These are phyloP conservation scores for Lactuca sativa DNA, from an alignment of 129 eudicot species.

Conservation along the genomic window DNA sequence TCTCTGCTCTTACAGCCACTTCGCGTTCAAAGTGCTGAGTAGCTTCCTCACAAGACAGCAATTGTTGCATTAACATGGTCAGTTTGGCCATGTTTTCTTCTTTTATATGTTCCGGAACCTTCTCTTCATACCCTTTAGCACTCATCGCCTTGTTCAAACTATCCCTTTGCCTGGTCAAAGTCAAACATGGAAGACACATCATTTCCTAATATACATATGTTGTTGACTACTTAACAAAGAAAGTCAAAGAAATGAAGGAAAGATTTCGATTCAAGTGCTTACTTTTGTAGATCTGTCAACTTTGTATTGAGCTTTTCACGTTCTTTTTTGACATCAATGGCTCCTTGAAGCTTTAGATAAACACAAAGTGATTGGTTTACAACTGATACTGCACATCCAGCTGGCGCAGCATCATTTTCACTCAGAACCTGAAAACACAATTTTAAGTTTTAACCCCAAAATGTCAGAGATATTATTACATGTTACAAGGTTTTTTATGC, in stretches of 20 bases:
- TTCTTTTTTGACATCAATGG: slow-evolving; percentile 67
- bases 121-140: slow-evolving; percentile 75
- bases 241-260: no score
- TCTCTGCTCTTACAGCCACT: slow-evolving; percentile 33
- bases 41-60: slow-evolving; percentile 57
- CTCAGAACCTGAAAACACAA: slow-evolving; percentile 49
- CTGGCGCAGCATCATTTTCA: slow-evolving; percentile 62
- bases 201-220: background rate
- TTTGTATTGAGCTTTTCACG: slow-evolving; percentile 67
- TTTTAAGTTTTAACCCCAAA: slow-evolving; percentile 13
- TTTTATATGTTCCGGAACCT: slow-evolving; percentile 61
- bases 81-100: slow-evolving; percentile 59
- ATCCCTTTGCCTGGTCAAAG: slow-evolving; percentile 57
- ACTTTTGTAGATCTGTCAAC: slow-evolving; percentile 69
- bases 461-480: slow-evolving; percentile 7
- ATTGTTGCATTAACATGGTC: slow-evolving; percentile 50
- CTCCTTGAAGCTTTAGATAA: slow-evolving; percentile 61
- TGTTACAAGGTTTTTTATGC: no score
- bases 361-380: slow-evolving; percentile 82
- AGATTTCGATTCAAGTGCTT: no score
- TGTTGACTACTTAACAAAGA: background rate
- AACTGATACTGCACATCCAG: slow-evolving; percentile 64
- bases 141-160: slow-evolving; percentile 51
- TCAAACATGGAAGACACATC: slow-evolving; percentile 8
- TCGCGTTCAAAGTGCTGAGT: slow-evolving; percentile 43